Percentiles rank a stretch among this genome's conserved stretches.
These are phyloP conservation scores for Nicotiana noctiflora DNA, from an alignment of 257 asterid species.

Conservation along the genomic window DNA sequence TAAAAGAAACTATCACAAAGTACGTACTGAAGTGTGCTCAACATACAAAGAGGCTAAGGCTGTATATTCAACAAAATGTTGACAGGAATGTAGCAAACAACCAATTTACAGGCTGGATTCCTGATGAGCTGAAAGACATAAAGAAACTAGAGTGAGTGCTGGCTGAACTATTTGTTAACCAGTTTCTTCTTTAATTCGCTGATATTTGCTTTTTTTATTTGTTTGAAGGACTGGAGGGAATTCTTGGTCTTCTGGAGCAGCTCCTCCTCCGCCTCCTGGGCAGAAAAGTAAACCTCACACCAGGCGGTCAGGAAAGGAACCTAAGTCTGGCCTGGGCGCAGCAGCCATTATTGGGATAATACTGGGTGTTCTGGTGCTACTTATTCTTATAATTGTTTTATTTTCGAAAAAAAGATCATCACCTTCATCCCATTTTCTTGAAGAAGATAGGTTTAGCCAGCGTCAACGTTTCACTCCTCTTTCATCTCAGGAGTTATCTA, in stretches of 20 bases:
- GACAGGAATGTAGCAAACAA: slow-evolving; percentile 48
- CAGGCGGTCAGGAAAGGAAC: slow-evolving; percentile 2
- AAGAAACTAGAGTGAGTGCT: slow-evolving; percentile 34
- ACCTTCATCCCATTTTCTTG: slow-evolving; percentile 36
- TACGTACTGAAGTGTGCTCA: background rate
- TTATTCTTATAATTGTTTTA: slow-evolving; percentile 24
- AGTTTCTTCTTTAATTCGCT: background rate
- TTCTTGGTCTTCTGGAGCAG: slow-evolving; percentile 48
- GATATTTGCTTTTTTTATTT: slow-evolving; percentile 9
- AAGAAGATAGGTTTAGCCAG: slow-evolving; percentile 35
- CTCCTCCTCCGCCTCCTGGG: slow-evolving; percentile 70
- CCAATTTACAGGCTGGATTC: slow-evolving; percentile 51
- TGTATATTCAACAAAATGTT: slow-evolving; percentile 5
- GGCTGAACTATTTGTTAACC: background rate
- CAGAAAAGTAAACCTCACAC: slow-evolving; percentile 16
- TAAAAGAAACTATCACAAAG: background rate
- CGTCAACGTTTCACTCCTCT: slow-evolving; percentile 34
- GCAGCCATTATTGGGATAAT: slow-evolving; percentile 34
- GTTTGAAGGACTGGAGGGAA: slow-evolving; percentile 43
- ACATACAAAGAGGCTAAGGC: background rate
- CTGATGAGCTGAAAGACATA: slow-evolving; percentile 37
- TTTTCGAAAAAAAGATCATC: slow-evolving; percentile 24
- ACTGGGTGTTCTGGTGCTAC: slow-evolving; percentile 30
- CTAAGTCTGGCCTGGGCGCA: slow-evolving; percentile 21
- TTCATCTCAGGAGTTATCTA: slow-evolving; percentile 26